Conservation (phyloP, 176 grass and related monocot species). For the Carex littledalei region DNA sequence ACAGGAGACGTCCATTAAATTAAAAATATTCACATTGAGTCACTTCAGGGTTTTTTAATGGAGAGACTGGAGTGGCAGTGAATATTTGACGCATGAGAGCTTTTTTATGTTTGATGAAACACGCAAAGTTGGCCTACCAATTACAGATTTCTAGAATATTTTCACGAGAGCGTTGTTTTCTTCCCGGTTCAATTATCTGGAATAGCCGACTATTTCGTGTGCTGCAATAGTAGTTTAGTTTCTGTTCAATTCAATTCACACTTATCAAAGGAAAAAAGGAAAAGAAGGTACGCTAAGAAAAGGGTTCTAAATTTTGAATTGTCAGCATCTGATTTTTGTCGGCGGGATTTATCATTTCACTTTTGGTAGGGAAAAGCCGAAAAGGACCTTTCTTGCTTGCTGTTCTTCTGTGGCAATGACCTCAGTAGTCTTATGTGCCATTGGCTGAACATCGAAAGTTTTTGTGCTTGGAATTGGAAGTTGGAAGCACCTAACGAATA, state of each 20-base stretch:
- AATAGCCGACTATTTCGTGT: neutral
- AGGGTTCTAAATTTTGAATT: neutral
- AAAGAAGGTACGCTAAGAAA: neutral
- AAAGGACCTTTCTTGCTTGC: neutral
- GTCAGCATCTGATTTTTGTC: conserved; percentile 5
- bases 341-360: neutral
- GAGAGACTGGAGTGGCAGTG: neutral
- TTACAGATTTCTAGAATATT: neutral
- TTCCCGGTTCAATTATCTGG: neutral
- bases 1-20: neutral
- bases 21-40: neutral
- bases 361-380: neutral
- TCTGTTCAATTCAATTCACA: neutral
- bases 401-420: neutral
- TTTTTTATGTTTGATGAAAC: neutral
- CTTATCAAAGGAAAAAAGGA: neutral
- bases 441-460: neutral
- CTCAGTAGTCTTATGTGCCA: neutral
- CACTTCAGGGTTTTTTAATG: too few species aligned
- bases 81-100: neutral
- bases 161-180: conserved; percentile 4
- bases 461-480: neutral
- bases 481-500: neutral
- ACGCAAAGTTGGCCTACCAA: conserved; percentile 4
- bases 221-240: neutral